Base-by-base conservation (phyloP, 768 basidiomycete genomes). In the Auricularia sp. region DNA sequence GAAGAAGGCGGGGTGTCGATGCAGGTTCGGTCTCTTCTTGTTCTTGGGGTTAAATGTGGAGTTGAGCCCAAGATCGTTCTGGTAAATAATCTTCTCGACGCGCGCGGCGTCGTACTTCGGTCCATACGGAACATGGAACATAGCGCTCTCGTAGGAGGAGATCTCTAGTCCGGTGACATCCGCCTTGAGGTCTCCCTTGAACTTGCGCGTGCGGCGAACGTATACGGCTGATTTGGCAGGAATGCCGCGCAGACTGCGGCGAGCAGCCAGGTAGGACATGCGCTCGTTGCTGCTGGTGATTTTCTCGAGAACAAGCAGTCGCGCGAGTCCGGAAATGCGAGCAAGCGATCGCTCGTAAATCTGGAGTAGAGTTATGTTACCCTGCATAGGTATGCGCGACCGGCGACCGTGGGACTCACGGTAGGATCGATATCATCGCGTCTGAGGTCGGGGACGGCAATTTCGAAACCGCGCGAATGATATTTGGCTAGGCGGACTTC, bases 11-110 rank as follows among this genome's bases (percentile, higher is more conserved):
- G 83, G 80, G 67, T 87, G 85, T 36, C 84, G 83, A 75, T 87
- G 85, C 3, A 87, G 77, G 2, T 59, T 35, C 34, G 80, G 76
- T 13, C 84, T 77, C 11, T 77, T 79, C 67, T 85, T 82, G 73
- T 86, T 86, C 75, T 83, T 85, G 1, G 84, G 83, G 64, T 86
- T 86, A 71, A 80, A 87, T 1, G 83, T 82, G 3, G 84, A 83
- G 61, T 84, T 66, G 1, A 71, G 54, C 62, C 36, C 11, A 13
- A 39, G 64, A 36, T 64, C 13, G 56, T 65, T 37, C 6, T 44
- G 7, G 11, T 35, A 39, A 21, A 13, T 5, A 18, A 11, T 13
- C 29, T 36, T 85, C 64, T 84, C 81, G 62, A 85, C 83, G 62
- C 82, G 76, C 51, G 78, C 76, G 4, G 83, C 81, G 68, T 82